phyloP scores from a whole-genome alignment of 2,329 filamentous ascomycete genomes.

The Pestalotiopsis sp. region DNA sequence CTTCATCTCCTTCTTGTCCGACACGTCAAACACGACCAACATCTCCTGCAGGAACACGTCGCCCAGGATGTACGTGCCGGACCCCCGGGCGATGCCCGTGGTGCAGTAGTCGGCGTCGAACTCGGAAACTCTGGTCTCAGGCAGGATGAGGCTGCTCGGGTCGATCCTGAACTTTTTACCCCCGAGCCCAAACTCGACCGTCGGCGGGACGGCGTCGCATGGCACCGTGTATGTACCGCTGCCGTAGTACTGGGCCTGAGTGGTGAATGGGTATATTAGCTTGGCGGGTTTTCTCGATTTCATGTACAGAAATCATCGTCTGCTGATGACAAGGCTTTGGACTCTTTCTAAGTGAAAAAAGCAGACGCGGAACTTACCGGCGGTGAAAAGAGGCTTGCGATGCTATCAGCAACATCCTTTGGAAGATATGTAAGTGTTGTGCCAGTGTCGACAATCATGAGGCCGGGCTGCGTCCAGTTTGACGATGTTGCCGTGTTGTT shows the following conservation, averaged over 20 bases:
- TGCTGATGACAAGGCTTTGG: neutral
- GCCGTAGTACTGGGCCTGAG: constrained; percentile 18
- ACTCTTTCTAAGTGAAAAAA: neutral
- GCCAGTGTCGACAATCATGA: constrained; percentile 35
- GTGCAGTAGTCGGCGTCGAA: constrained; percentile 27
- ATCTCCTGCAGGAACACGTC: constrained; percentile 30
- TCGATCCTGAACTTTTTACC: constrained; percentile 32
- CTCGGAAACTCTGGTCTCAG: constrained; percentile 26
- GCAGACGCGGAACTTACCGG: constrained; percentile 14
- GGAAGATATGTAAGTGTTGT: constrained; percentile 36
- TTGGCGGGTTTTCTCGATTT: neutral
- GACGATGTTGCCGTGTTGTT: constrained; percentile 21
- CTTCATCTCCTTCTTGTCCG: constrained; percentile 33
- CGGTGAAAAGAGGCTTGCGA: constrained; percentile 32
- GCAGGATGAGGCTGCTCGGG: constrained; percentile 34
- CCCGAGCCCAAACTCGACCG: constrained; percentile 32
- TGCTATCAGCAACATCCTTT: constrained; percentile 27
- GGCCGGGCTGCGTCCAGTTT: constrained; percentile 22
- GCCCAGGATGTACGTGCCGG: constrained; percentile 25
- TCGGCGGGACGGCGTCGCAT: constrained; percentile 32
- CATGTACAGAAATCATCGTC: neutral
- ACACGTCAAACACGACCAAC: constrained; percentile 32
- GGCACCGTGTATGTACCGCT: constrained; percentile 26
- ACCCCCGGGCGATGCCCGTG: constrained; percentile 27
- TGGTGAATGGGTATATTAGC: neutral